Conservation (phyloP, 805 yeast species). For the Candida ipomoeae region DNA sequence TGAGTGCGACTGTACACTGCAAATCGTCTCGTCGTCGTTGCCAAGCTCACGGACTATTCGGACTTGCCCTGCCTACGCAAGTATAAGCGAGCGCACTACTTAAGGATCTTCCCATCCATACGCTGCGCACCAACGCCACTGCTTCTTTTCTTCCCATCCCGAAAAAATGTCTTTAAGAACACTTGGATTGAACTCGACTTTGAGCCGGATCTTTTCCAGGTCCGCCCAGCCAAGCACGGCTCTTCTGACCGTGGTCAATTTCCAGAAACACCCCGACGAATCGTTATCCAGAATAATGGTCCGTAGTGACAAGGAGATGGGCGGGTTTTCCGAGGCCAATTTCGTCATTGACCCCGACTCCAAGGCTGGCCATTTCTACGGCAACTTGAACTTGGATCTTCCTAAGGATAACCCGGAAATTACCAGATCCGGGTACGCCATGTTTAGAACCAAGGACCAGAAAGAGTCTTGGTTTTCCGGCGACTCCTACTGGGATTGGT, state of each 20-base stretch:
- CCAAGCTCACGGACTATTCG: not conserved
- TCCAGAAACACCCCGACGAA: slow-evolving; percentile 46
- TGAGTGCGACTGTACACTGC: no score
- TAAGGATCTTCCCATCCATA: not conserved
- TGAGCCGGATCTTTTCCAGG: slow-evolving; percentile 34
- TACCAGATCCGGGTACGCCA: slow-evolving; percentile 58
- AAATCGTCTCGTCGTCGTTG: no score
- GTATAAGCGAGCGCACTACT: not conserved
- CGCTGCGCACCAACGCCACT: slow-evolving; percentile 2
- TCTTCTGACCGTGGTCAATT: slow-evolving; percentile 50
- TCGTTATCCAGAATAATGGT: slow-evolving; percentile 47
- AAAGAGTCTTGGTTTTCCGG: slow-evolving; percentile 36
- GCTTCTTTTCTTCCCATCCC: not conserved
- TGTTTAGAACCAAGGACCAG: slow-evolving; percentile 76
- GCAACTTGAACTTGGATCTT: slow-evolving; percentile 54
- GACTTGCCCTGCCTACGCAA: not conserved
- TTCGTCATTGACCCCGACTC: slow-evolving; percentile 37
- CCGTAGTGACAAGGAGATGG: slow-evolving; percentile 70
- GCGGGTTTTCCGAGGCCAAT: slow-evolving; percentile 70
- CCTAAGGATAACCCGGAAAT: slow-evolving; percentile 37
- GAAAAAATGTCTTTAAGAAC: slow-evolving; percentile 38
- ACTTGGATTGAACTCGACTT: slow-evolving; percentile 35
- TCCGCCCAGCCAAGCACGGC: slow-evolving; percentile 26
- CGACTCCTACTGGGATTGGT: slow-evolving; percentile 63
- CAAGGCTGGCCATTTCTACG: slow-evolving; percentile 43